These are phyloP conservation scores for Camellia oleifera DNA, from an alignment of 179 eudicot species.

Conservation along the genomic window DNA sequence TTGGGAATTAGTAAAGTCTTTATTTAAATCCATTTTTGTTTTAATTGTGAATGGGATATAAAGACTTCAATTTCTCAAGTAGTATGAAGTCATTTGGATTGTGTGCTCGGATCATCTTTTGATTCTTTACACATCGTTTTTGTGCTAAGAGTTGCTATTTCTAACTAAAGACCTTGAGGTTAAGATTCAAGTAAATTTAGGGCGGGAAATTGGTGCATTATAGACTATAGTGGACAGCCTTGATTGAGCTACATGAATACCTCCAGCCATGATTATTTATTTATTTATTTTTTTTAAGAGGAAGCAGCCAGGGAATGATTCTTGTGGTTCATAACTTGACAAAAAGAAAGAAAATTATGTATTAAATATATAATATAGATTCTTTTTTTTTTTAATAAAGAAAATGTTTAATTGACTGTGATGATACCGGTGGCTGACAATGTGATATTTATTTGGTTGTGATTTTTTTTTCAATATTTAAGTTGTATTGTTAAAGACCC, in stretches of 20 bases:
- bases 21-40: background rate
- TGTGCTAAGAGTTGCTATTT: background rate
- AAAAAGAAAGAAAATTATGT: no score
- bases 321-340: background rate
- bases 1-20: background rate
- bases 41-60: background rate
- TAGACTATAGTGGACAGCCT: background rate
- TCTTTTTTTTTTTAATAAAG: no score
- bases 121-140: background rate
- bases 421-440: no score
- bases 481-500: no score
- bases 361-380: no score
- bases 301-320: background rate
- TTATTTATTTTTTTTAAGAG: background rate
- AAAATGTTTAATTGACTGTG: no score
- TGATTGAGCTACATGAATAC: background rate
- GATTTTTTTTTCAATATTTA: no score
- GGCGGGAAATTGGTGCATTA: background rate
- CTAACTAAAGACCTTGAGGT: background rate
- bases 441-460: no score
- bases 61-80: background rate
- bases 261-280: background rate
- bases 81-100: background rate
- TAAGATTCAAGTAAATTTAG: background rate
- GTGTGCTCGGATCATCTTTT: background rate